phyloP scores from a whole-genome alignment of 495 filamentous ascomycete genomes.

The Parachaetomium inaequale region DNA sequence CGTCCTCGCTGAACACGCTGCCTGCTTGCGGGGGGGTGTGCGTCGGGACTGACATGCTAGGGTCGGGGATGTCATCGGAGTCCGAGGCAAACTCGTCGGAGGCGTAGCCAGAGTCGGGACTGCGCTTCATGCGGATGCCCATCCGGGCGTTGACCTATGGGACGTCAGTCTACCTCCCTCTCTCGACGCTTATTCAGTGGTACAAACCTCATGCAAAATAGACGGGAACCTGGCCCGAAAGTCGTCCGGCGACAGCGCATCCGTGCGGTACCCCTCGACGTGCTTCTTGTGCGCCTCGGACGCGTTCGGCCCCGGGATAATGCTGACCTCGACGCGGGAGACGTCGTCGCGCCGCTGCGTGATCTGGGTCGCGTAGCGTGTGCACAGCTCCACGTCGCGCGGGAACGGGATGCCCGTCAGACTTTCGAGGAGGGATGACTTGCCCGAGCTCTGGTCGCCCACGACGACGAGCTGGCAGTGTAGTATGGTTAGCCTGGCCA shows the following conservation, averaged over 20 bases:
- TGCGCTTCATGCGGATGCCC: slow-evolving; percentile 30
- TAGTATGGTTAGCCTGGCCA: background rate
- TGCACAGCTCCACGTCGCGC: slow-evolving; percentile 45
- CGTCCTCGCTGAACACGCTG: slow-evolving; percentile 46
- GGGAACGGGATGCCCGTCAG: slow-evolving; percentile 50
- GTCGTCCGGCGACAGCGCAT: slow-evolving; percentile 12
- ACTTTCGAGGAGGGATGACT: slow-evolving; percentile 48
- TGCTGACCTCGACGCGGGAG: slow-evolving; percentile 34
- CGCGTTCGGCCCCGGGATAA: slow-evolving; percentile 41
- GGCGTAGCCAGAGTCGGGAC: background rate
- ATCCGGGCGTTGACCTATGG: slow-evolving; percentile 35
- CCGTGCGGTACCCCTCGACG: slow-evolving; percentile 19
- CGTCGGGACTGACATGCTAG: background rate
- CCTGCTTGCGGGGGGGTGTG: slow-evolving; percentile 9
- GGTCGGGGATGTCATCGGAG: background rate
- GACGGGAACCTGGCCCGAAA: slow-evolving; percentile 22
- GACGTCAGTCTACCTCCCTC: background rate
- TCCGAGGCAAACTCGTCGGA: background rate
- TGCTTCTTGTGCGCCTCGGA: slow-evolving; percentile 16
- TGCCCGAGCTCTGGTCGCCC: slow-evolving; percentile 49
- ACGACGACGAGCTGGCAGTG: slow-evolving; percentile 42
- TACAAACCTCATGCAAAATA: slow-evolving; percentile 28
- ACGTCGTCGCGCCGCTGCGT: slow-evolving; percentile 36
- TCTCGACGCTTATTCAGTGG: too few relatives aligned
- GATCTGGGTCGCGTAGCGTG: slow-evolving; percentile 56